Conservation (phyloP, 1,284 basidiomycete genomes). For the Apiotrichum sp. region DNA sequence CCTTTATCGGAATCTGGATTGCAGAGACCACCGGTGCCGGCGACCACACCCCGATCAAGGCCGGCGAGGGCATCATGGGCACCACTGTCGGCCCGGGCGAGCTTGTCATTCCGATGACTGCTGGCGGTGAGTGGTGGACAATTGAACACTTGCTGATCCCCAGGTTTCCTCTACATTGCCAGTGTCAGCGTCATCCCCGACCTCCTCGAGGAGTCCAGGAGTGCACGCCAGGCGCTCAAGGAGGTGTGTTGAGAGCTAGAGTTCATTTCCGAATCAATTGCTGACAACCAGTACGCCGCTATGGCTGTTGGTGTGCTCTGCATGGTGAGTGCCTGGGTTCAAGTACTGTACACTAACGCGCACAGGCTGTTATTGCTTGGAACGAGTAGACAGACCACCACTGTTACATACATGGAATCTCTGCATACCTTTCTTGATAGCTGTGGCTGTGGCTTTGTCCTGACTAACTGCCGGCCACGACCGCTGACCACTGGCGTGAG, state of each 20-base stretch:
- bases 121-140: slow-evolving; percentile 57
- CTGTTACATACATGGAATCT: background rate
- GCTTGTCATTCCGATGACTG: slow-evolving; percentile 76
- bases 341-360: too few relatives aligned
- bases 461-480: too few relatives aligned
- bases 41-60: slow-evolving; percentile 24
- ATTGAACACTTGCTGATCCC: background rate
- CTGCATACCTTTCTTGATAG: too few relatives aligned
- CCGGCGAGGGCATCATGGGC: slow-evolving; percentile 66
- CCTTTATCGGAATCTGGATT: slow-evolving; percentile 82
- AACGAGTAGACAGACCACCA: slow-evolving; percentile 59
- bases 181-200: slow-evolving; percentile 84
- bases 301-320: slow-evolving; percentile 81
- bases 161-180: slow-evolving; percentile 83
- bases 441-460: too few relatives aligned
- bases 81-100: slow-evolving; percentile 70
- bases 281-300: slow-evolving; percentile 62
- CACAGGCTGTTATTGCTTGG: slow-evolving; percentile 51
- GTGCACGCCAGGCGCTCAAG: slow-evolving; percentile 72
- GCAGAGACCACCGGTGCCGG: slow-evolving; percentile 50
- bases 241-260: slow-evolving; percentile 54
- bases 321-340: slow-evolving; percentile 56
- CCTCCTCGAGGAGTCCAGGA: slow-evolving; percentile 74
- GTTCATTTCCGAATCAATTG: background rate
- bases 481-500: too few relatives aligned